Base-by-base conservation (phyloP, 2,329 filamentous ascomycete genomes). In the Phialophora macrospora region DNA sequence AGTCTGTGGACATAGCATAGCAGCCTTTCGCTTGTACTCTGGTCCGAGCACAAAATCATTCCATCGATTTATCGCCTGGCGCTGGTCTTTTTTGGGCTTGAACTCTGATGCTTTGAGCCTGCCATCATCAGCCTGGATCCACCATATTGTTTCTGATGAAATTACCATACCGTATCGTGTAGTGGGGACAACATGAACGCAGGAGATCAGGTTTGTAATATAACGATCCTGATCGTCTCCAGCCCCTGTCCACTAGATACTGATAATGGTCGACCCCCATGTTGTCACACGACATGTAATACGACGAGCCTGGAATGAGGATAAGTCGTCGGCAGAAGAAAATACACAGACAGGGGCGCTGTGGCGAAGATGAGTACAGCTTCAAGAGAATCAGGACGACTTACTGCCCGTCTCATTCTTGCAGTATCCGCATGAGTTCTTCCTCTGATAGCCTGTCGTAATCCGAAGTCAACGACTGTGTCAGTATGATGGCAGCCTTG, bases 131-230 rank as follows among this genome's bases (percentile, higher is more conserved):
- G 62, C 63, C 22, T 20, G 12, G 30, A 24, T 41, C 41, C 20
- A 51, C 54, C 24, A 48, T 41, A 55, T 62, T 34, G 38, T 60
- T 60, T 60, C 46, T 60, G 51, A 48, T 22, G 44, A 49, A 41
- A 55, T 32, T n/a, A n/a, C 14, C 69, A 28, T 65, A 80, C 79
- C 81, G 79, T 68, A 83, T 75, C 12, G 81, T 82, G 70, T 83
- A 98, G 74, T 97, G 93, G 52, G 93, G 93, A 77, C 95, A 99
- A 74, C 95, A 99, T 68, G 92, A 91, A 63, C 88, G 83, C 65
- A 85, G 84, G 73, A 92, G 88, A 76, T 83, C 81, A 69, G 79
- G 81, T 71, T 82, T 83, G 72, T 83, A 83, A 72, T 81, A 82
- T 55, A 81, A 74, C 11, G 76, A 79, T 1, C 81, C 81, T 46